Conservation (phyloP, 352 stramenopile species). For the Lagenidium giganteum region DNA sequence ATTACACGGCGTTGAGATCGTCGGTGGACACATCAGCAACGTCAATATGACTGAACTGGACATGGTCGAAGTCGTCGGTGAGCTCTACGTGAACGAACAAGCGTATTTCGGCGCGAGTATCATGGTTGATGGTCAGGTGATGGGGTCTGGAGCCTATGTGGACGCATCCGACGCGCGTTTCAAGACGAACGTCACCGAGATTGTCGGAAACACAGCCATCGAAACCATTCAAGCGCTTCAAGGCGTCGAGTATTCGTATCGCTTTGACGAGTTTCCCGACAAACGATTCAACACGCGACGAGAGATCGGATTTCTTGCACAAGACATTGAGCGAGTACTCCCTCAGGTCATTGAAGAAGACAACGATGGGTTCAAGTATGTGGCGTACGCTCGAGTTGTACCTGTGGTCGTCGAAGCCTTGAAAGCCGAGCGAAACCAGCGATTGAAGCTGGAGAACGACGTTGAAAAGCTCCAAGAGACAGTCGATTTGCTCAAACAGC, state of each 20-base stretch:
- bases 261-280: conserved; percentile 27
- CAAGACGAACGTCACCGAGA: conserved; percentile 64
- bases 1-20: conserved; percentile 57
- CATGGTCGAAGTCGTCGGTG: conserved; percentile 66
- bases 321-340: conserved; percentile 78
- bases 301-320: conserved; percentile 86
- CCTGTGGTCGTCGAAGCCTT: conserved; percentile 80
- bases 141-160: conserved; percentile 88
- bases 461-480: conserved; percentile 3
- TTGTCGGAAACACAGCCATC: conserved; percentile 21
- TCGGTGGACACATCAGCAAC: conserved; percentile 69
- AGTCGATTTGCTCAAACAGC: not conserved
- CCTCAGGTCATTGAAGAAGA: conserved; percentile 76
- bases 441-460: conserved; percentile 10
- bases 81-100: conserved; percentile 80
- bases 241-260: conserved; percentile 69
- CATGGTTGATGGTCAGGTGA: conserved; percentile 84
- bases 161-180: conserved; percentile 88
- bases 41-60: conserved; percentile 72
- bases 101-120: conserved; percentile 81
- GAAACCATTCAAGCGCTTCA: conserved; percentile 22
- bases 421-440: conserved; percentile 36
- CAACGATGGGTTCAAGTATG: conserved; percentile 76
- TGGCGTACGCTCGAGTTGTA: conserved; percentile 79
- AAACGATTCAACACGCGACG: conserved; percentile 32